phyloP scores from a whole-genome alignment of 768 basidiomycete species.

The Sporobolomyces phaffii region DNA sequence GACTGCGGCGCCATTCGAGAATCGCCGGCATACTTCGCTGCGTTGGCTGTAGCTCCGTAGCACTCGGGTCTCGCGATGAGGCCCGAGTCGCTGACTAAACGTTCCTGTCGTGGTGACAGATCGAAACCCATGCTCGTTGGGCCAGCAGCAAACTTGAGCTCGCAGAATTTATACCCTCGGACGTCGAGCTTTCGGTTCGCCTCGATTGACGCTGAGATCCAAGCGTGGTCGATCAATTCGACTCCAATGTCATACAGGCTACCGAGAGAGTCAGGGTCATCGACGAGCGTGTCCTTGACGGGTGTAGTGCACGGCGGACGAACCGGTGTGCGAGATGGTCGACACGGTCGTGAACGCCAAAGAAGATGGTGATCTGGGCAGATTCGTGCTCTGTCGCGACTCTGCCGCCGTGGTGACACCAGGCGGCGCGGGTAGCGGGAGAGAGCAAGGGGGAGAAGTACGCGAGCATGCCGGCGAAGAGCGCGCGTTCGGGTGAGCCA shows the following conservation, averaged over 20 bases:
- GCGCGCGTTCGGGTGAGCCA: background rate
- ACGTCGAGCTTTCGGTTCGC: background rate
- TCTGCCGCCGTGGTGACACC: background rate
- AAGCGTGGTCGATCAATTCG: background rate
- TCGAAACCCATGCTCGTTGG: no score
- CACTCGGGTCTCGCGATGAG: no score
- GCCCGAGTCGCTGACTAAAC: no score
- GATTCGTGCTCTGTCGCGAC: background rate
- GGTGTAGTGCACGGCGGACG: no score
- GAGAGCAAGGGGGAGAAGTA: slow-evolving; percentile 1
- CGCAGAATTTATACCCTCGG: no score
- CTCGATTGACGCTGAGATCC: background rate
- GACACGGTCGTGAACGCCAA: background rate
- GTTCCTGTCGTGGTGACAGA: no score
- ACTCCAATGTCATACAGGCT: background rate
- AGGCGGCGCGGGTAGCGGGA: background rate
- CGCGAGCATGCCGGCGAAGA: slow-evolving; percentile 1
- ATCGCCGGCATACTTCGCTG: no score
- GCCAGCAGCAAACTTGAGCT: no score
- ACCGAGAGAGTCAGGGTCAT: background rate
- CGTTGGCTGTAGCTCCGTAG: no score
- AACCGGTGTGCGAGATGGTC: slow-evolving; percentile 2
- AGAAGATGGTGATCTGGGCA: background rate
- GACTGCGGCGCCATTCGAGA: no score
- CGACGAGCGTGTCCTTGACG: background rate